Evolutionary conservation across 495 filamentous ascomycete genomes (phyloP), one percentile per base, ranked within the genome.

Genomic region (Penicillium mononematosum): DNA sequence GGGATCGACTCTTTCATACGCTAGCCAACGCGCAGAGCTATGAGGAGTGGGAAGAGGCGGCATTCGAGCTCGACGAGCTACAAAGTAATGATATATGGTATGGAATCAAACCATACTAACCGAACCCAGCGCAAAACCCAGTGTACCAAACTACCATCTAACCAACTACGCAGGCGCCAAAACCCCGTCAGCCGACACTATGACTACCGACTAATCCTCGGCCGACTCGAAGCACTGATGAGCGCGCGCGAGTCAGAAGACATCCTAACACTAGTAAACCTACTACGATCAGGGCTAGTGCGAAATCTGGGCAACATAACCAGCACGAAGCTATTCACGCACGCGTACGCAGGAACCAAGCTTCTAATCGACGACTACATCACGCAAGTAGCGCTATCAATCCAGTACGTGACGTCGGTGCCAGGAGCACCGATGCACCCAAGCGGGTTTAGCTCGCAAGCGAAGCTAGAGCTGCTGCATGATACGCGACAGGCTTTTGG

Each of bases 221-320:
- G 89, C 55, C 85, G 92, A 39, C 72, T 92, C 27, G 82, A 85
- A 62, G 81, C 84, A 25, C 82, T 96, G 58, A 79, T 87, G 57
- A 81, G 79, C 39, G 88, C 90, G 1, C 86, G 88, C n/a, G 86
- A 92, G 58, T 79, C 84, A 19, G 85, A 86, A 54, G 89, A 96
- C 66, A 81, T 93, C 32, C 73, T 90, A 41, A 81, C 81, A 16
- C 75, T 97, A 3, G 84, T 89, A 25, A 90, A 90, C 60, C 79
- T 95, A 5, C 81, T 96, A 27, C 88, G 91, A 7, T 91, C 88
- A 7, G 92, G 93, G 7, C 82, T 96, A 5, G 88, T 98, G 43
- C 85, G 93, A 25, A 97, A 96, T 62, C 78, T 96, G 9, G 92
- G 91, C 34, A 94, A 96, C 63, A 96, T 98, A 55, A 89, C 90